Evolutionary conservation across 2,329 filamentous ascomycete species (phyloP).

Genomic region (Fusarium sp.): DNA sequence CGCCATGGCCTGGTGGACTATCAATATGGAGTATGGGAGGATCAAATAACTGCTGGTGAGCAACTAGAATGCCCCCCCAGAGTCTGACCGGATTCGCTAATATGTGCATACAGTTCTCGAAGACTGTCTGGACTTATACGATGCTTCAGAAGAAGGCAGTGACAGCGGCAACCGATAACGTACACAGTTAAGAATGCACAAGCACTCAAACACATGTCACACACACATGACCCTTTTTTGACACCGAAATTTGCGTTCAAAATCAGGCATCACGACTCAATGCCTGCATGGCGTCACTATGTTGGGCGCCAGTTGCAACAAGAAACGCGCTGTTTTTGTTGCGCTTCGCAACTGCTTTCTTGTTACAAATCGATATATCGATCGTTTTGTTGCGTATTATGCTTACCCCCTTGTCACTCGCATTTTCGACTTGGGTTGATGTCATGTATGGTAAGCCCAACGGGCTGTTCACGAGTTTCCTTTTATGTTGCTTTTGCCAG

Average conservation of each 20-base stretch:
- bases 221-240: background rate
- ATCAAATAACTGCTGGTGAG: constrained; percentile 86
- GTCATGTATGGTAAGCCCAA: constrained; percentile 24
- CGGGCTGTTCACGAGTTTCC: constrained; percentile 40
- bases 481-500: constrained; percentile 25
- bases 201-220: background rate
- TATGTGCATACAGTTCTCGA: constrained; percentile 46
- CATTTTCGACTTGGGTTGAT: constrained; percentile 14
- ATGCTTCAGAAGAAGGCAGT: constrained; percentile 49
- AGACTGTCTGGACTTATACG: constrained; percentile 58
- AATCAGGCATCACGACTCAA: constrained; percentile 11
- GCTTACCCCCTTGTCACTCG: constrained; percentile 12
- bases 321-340: background rate
- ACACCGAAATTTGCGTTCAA: constrained; percentile 7
- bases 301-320: background rate
- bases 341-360: constrained; percentile 5
- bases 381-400: constrained; percentile 17
- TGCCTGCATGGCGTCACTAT: constrained; percentile 16
- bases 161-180: constrained; percentile 42
- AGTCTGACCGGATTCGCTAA: constrained; percentile 14
- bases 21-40: constrained; percentile 95
- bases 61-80: background rate
- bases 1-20: constrained; percentile 96
- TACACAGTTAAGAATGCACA: background rate
- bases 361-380: constrained; percentile 5